Conservation (phyloP, 1,139 yeast genomes). For the Protomyces inundatus region DNA sequence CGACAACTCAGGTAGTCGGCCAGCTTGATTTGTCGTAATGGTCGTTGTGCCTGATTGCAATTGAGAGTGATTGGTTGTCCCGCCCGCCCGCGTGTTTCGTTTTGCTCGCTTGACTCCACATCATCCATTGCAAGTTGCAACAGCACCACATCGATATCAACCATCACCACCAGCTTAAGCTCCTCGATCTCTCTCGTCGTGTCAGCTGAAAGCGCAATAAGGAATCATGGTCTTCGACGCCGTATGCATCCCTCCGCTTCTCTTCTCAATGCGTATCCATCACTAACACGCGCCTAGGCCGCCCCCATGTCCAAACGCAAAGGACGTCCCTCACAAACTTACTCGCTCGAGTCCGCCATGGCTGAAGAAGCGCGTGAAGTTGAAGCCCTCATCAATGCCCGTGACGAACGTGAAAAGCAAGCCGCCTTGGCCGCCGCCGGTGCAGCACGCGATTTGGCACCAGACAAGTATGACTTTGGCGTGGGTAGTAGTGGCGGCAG, state of each 20-base stretch:
- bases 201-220: background rate
- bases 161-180: no score
- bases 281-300: background rate
- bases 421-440: background rate
- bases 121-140: no score
- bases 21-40: no score
- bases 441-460: background rate
- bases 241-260: background rate
- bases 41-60: no score
- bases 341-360: conserved; percentile 22
- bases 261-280: background rate
- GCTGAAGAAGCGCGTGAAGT: conserved; percentile 25
- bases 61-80: no score
- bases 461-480: background rate
- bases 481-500: background rate
- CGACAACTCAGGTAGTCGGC: no score
- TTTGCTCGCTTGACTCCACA: no score
- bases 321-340: conserved; percentile 2
- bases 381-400: conserved; percentile 23
- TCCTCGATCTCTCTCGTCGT: no score
- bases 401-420: conserved; percentile 3
- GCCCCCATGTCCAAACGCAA: conserved; percentile 10
- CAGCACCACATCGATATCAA: no score
- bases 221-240: conserved; percentile 23
- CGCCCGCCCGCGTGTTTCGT: no score